These are phyloP conservation scores for Hyaloperonospora brassicae DNA, from an alignment of 352 stramenopile genomes.

Conservation along the genomic window DNA sequence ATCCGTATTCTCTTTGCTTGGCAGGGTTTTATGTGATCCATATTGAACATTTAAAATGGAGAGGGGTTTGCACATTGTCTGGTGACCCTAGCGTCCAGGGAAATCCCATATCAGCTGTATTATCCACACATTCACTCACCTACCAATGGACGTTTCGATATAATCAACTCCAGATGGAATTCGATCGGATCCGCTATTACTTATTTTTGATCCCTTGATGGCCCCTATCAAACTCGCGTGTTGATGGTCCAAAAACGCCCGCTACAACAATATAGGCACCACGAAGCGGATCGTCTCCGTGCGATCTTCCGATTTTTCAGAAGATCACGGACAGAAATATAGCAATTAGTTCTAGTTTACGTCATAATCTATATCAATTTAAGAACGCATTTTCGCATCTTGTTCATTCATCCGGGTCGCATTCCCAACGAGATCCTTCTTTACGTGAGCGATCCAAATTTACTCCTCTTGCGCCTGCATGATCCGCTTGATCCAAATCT, in stretches of 20 bases:
- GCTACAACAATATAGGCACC: no score
- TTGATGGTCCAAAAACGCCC: no score
- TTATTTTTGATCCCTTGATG: not conserved
- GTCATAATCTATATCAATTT: conserved; percentile 8
- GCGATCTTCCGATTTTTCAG: not conserved
- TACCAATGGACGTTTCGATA: conserved; percentile 1
- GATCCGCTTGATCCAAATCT: no score
- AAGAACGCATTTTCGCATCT: not conserved
- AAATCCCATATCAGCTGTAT: conserved; percentile 5
- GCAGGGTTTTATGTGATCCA: no score
- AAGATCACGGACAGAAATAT: not conserved
- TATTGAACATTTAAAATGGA: no score
- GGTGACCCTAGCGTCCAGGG: not conserved
- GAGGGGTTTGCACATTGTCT: not conserved
- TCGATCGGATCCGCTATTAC: not conserved
- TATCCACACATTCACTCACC: conserved; percentile 5
- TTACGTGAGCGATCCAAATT: conserved; percentile 3
- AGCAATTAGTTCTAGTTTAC: not conserved
- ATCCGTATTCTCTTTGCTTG: no score
- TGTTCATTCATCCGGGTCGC: no score
- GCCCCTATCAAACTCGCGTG: no score
- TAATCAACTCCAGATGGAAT: conserved; percentile 3
- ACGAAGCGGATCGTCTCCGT: not conserved
- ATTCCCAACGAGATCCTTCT: not conserved
- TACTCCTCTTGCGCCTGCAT: no score